A percentile compares a stretch with the other conserved stretches of the same genome.
phyloP scores from a whole-genome alignment of 495 filamentous ascomycete genomes.

The Glarea lozoyensis region DNA sequence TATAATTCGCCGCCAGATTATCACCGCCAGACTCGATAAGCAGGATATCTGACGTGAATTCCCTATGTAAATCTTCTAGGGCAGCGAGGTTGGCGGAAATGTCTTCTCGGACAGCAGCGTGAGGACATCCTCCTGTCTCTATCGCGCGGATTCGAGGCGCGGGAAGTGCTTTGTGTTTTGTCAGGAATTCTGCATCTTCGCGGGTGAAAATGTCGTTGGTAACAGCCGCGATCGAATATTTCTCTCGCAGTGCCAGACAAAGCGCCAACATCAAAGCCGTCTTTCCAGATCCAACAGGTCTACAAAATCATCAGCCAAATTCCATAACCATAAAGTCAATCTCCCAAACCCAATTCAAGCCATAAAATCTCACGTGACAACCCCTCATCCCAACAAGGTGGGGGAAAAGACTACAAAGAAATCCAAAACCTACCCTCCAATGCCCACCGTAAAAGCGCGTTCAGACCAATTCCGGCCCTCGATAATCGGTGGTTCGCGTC shows the following conservation, averaged over 20 bases:
- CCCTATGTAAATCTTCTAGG: conserved; percentile 72
- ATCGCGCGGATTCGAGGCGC: conserved; percentile 81
- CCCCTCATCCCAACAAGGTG: neutral
- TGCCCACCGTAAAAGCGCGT: conserved; percentile 88
- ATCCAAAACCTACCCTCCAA: conserved; percentile 69
- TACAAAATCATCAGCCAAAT: conserved; percentile 25
- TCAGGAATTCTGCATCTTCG: conserved; percentile 96
- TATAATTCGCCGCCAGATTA: conserved; percentile 95
- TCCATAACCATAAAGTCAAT: neutral
- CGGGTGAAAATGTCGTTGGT: conserved; percentile 99
- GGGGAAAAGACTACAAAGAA: neutral
- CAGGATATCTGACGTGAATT: conserved; percentile 63
- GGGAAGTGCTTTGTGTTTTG: conserved; percentile 73
- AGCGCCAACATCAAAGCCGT: conserved; percentile 92
- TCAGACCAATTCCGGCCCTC: conserved; percentile 85
- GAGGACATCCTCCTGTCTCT: conserved; percentile 95
- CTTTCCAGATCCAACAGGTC: conserved; percentile 95
- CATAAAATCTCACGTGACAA: conserved; percentile 1
- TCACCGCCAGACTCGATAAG: conserved; percentile 94
- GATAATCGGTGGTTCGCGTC: conserved; percentile 88
- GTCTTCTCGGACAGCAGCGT: conserved; percentile 97
- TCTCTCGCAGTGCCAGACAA: conserved; percentile 65
- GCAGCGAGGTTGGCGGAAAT: conserved; percentile 88
- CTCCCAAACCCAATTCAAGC: neutral
- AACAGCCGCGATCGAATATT: conserved; percentile 83